phyloP scores from a whole-genome alignment of 2,329 filamentous ascomycete genomes.

The Aspergillus caelatus region DNA sequence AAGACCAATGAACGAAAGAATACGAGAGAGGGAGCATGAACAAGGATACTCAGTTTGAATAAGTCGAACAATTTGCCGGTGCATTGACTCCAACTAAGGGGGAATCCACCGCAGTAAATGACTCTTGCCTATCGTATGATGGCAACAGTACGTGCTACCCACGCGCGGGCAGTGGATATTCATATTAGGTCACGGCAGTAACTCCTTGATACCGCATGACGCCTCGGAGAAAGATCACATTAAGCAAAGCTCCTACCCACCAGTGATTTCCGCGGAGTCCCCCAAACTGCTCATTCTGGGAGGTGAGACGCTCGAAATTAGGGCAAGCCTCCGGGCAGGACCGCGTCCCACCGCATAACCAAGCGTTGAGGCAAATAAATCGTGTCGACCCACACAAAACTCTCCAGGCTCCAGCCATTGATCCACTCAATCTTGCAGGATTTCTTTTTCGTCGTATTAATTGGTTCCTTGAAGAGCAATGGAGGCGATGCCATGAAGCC shows the following conservation, averaged over 20 bases:
- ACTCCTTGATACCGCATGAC: constrained; percentile 1
- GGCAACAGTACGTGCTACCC: neutral
- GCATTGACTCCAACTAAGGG: neutral
- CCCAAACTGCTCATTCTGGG: neutral
- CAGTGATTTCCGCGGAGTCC: constrained; percentile 1
- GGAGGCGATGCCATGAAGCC: neutral
- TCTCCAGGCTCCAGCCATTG: neutral
- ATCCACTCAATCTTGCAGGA: neutral
- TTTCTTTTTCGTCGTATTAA: neutral
- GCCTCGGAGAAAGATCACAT: constrained; percentile 2
- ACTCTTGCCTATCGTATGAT: neutral
- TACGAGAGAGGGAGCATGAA: neutral
- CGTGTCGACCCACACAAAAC: neutral
- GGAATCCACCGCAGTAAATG: neutral
- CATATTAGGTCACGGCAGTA: neutral
- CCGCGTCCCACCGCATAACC: neutral
- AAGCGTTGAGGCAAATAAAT: neutral
- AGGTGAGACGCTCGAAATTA: neutral
- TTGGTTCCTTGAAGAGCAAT: neutral
- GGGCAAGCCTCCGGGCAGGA: neutral
- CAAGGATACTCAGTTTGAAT: neutral
- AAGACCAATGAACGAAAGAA: neutral
- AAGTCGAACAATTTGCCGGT: neutral
- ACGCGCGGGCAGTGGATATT: neutral
- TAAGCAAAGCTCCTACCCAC: neutral